phyloP scores from a whole-genome alignment of 768 basidiomycete genomes.

The Rickenella mellea region DNA sequence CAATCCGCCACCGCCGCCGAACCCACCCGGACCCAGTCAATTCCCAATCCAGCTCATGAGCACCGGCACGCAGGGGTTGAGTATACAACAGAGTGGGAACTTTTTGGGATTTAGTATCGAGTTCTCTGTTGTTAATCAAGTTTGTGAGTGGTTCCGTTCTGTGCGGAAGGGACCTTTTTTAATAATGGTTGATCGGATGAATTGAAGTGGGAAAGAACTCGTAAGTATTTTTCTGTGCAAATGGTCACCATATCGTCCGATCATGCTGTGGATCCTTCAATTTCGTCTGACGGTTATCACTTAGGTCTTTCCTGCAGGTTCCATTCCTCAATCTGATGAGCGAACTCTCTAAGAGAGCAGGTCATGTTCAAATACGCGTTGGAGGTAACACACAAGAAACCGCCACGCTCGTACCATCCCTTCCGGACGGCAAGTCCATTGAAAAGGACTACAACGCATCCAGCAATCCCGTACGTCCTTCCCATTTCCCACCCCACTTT shows the following conservation, averaged over 20 bases:
- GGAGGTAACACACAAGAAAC: constrained; percentile 47
- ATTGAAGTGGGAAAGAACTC: neutral
- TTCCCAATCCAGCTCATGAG: constrained; percentile 16
- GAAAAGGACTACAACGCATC: constrained; percentile 19
- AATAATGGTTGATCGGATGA: neutral
- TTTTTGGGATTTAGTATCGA: constrained; percentile 56
- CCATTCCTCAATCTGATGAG: constrained; percentile 40
- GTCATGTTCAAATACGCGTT: constrained; percentile 31
- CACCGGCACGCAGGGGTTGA: constrained; percentile 17
- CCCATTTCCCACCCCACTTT: too few relatives aligned
- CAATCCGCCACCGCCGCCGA: constrained; percentile 19
- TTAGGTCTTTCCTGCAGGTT: constrained; percentile 19
- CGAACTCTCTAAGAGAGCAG: constrained; percentile 33
- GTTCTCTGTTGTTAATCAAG: constrained; percentile 49
- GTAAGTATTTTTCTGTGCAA: constrained; percentile 1
- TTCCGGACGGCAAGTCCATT: constrained; percentile 17
- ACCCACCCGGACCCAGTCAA: constrained; percentile 13
- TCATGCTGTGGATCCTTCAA: neutral
- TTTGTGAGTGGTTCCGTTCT: constrained; percentile 22
- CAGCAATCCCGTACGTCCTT: constrained; percentile 7
- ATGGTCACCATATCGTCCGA: too few relatives aligned
- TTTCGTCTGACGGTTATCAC: constrained; percentile 11
- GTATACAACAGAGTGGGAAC: constrained; percentile 27
- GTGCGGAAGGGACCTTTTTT: too few relatives aligned
- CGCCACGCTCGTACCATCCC: constrained; percentile 17